Percentiles rank a stretch among this genome's conserved stretches.
Conservation (phyloP, 805 yeast genomes). For the Sugiyamaella smithiae region DNA sequence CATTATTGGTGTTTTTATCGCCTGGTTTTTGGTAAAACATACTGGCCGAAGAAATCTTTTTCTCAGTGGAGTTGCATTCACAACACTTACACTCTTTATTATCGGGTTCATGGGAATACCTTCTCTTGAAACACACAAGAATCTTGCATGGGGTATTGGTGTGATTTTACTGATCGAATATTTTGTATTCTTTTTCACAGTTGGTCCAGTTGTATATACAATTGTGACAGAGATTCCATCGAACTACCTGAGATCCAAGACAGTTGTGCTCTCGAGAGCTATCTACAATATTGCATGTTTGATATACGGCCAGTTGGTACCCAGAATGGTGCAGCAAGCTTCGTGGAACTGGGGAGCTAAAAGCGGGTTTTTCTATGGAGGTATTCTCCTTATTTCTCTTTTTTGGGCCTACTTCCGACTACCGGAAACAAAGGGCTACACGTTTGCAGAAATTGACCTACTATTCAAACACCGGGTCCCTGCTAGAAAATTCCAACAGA, state of each 20-base stretch:
- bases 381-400: slow-evolving; percentile 31
- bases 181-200: slow-evolving; percentile 43
- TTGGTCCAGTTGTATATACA: slow-evolving; percentile 44
- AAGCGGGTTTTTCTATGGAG: slow-evolving; percentile 47
- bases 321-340: slow-evolving; percentile 48
- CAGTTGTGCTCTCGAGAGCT: slow-evolving; percentile 41
- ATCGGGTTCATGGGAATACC: slow-evolving; percentile 44
- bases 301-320: slow-evolving; percentile 26
- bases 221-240: slow-evolving; percentile 43
- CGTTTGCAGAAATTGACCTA: slow-evolving; percentile 57
- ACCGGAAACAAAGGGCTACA: slow-evolving; percentile 57
- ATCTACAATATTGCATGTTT: slow-evolving; percentile 23
- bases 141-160: slow-evolving; percentile 34
- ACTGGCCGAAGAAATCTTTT: slow-evolving; percentile 26
- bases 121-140: slow-evolving; percentile 27
- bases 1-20: slow-evolving; percentile 39
- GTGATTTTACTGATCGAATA: slow-evolving; percentile 44
- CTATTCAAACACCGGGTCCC: slow-evolving; percentile 40
- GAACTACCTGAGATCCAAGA: slow-evolving; percentile 40
- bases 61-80: slow-evolving; percentile 36
- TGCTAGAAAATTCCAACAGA: slow-evolving; percentile 26
- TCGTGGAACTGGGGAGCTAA: slow-evolving; percentile 47
- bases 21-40: slow-evolving; percentile 22
- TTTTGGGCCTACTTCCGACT: slow-evolving; percentile 49
- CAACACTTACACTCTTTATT: slow-evolving; percentile 37